These are phyloP conservation scores for Linnemannia hyalina DNA, from an alignment of 192 early-diverging fungal species.

Conservation along the genomic window DNA sequence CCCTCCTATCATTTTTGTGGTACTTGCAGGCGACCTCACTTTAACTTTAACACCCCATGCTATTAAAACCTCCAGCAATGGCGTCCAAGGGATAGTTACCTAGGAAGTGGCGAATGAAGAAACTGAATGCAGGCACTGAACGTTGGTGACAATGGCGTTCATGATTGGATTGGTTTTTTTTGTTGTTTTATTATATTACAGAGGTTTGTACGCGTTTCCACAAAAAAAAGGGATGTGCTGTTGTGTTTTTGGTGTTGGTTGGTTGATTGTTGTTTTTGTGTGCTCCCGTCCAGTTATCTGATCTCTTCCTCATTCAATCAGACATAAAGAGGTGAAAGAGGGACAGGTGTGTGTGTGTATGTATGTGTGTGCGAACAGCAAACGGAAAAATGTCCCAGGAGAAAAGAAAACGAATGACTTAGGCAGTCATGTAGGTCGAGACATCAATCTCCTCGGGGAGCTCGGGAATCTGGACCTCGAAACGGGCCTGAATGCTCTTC, in stretches of 20 bases:
- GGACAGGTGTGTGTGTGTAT: background rate
- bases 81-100: too few species aligned
- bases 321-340: background rate
- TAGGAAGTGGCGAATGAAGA: background rate
- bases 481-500: constrained; percentile 91
- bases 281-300: background rate
- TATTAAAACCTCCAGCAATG: too few species aligned
- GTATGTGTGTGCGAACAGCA: background rate
- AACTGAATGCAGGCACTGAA: background rate
- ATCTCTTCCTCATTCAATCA: constrained; percentile 1
- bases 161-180: background rate
- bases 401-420: constrained; percentile 1
- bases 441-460: constrained; percentile 89
- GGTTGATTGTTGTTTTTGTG: background rate
- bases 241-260: background rate
- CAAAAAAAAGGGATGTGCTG: background rate
- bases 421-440: constrained; percentile 49
- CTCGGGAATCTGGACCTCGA: constrained; percentile 94
- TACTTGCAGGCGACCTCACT: too few species aligned
- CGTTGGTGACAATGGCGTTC: background rate
- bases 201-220: background rate
- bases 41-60: too few species aligned
- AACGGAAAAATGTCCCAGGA: background rate
- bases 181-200: constrained; percentile 1
- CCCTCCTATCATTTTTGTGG: too few species aligned